These are phyloP conservation scores for Blastocystis sp. DNA, from an alignment of 352 stramenopile species.

Conservation along the genomic window DNA sequence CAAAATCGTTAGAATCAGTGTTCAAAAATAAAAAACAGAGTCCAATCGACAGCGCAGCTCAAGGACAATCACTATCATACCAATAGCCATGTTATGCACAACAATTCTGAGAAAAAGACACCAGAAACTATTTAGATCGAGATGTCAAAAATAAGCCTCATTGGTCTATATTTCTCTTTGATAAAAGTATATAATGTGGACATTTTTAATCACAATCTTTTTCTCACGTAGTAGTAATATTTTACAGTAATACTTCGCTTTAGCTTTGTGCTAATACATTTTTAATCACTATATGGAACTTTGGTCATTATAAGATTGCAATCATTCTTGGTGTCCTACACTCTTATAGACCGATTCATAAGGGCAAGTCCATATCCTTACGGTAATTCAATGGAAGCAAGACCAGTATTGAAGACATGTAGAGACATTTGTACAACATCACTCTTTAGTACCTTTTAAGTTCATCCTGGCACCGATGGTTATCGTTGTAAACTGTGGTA, in stretches of 20 bases:
- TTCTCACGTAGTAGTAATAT: no score
- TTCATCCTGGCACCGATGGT: conserved; percentile 56
- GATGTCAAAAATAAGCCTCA: neutral
- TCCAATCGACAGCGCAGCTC: no score
- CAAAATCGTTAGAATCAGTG: neutral
- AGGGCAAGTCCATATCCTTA: neutral
- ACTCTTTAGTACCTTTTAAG: neutral
- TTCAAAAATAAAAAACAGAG: no score
- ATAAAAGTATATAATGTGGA: no score
- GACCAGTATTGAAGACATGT: neutral
- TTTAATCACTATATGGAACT: no score
- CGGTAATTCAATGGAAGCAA: neutral
- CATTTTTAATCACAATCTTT: no score
- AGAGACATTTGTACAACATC: neutral
- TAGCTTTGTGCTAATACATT: no score
- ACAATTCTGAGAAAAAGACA: neutral
- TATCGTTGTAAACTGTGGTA: neutral
- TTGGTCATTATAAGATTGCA: no score
- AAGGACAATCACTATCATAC: neutral
- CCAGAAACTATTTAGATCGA: neutral
- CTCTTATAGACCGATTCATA: neutral
- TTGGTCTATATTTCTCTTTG: neutral
- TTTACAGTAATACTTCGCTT: no score
- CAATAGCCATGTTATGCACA: conserved; percentile 57
- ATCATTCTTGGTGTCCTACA: neutral